A percentile compares a stretch with the other conserved stretches of the same genome.
Conservation (phyloP, 768 basidiomycete species). For the Tephrocybe sp. region DNA sequence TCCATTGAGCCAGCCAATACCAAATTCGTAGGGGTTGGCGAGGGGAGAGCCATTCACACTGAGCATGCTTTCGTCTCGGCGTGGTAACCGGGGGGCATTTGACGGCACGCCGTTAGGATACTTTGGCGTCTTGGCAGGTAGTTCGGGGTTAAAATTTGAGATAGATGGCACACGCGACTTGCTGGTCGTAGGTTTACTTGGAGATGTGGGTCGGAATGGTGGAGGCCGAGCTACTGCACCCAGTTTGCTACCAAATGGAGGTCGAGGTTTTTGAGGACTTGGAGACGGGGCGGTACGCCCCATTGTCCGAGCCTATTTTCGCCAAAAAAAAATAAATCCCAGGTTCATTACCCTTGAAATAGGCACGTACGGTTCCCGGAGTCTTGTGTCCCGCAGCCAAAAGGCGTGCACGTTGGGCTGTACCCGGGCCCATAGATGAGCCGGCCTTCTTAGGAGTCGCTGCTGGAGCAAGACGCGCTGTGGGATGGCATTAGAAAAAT, state of each 20-base stretch:
- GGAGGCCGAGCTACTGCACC: conserved; percentile 28
- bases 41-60: conserved; percentile 83
- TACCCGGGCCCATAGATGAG: conserved; percentile 50
- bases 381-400: conserved; percentile 39
- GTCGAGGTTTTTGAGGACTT: conserved; percentile 45
- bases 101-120: conserved; percentile 40
- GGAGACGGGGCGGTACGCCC: conserved; percentile 36
- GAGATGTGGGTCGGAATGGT: conserved; percentile 46
- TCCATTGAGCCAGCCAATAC: conserved; percentile 55
- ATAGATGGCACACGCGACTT: conserved; percentile 53
- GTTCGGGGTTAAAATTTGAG: conserved; percentile 68
- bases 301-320: conserved; percentile 29
- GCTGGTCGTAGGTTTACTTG: conserved; percentile 39
- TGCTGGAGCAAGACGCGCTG: conserved; percentile 41
- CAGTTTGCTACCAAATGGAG: conserved; percentile 37
- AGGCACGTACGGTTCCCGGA: conserved; percentile 34
- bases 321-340: background rate
- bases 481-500: background rate
- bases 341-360: background rate
- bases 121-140: conserved; percentile 54
- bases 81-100: conserved; percentile 55
- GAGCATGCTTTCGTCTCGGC: conserved; percentile 74
- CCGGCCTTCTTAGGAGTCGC: conserved; percentile 53
- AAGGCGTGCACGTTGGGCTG: conserved; percentile 45
- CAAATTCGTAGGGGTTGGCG: conserved; percentile 72